phyloP scores from a whole-genome alignment of 176 grass and related monocot genomes.

The Carex littledalei region DNA sequence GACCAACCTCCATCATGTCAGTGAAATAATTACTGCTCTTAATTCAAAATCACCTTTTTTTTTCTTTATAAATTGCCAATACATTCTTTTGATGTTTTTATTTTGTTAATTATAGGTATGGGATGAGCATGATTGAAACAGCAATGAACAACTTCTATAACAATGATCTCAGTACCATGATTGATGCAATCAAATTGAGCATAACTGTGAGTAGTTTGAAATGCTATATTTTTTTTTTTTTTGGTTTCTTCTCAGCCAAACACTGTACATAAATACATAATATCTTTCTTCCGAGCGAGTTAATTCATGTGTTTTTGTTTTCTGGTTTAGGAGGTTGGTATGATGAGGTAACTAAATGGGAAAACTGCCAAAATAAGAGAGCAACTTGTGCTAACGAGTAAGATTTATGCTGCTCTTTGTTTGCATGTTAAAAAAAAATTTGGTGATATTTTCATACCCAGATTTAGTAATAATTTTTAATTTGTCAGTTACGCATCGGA shows the following conservation, averaged over 20 bases:
- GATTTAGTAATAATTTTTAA: not conserved
- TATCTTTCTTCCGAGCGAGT: not conserved
- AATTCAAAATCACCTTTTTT: not conserved
- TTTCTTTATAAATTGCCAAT: not conserved
- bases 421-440: not conserved
- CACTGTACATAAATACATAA: not conserved
- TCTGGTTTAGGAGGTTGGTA: conserved; percentile 56
- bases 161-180: conserved; percentile 60
- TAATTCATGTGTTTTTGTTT: conserved; percentile 2
- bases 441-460: not conserved
- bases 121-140: conserved; percentile 89
- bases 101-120: conserved; percentile 48
- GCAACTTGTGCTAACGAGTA: conserved; percentile 79
- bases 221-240: not conserved
- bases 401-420: not conserved
- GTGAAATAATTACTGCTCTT: not conserved
- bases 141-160: conserved; percentile 64
- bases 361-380: conserved; percentile 48
- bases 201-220: conserved; percentile 52
- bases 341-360: conserved; percentile 55
- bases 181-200: conserved; percentile 54
- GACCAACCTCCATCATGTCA: conserved; percentile 79
- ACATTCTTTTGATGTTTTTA: not conserved
- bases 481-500: conserved; percentile 65
- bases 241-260: not conserved